Percentiles rank a stretch among this genome's conserved stretches.
phyloP scores from a whole-genome alignment of 2,329 filamentous ascomycete species.

The Alternaria atra region DNA sequence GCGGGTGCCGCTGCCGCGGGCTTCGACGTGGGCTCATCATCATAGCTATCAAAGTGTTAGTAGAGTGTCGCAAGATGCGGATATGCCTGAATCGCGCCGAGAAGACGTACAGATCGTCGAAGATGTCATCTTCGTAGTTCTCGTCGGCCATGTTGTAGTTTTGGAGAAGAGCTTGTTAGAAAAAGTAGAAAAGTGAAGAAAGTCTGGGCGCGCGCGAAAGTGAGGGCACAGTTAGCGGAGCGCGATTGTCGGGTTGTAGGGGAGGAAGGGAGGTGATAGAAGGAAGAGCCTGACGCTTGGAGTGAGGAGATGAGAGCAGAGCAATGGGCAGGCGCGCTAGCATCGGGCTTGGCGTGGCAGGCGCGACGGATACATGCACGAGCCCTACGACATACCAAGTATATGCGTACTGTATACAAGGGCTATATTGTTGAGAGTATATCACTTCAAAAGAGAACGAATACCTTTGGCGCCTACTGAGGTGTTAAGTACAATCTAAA shows the following conservation, averaged over 20 bases:
- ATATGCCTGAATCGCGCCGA: slow-evolving; percentile 1
- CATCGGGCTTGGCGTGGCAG: slow-evolving; percentile 32
- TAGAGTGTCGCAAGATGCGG: not conserved
- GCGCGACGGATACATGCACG: slow-evolving; percentile 16
- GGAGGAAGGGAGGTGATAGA: slow-evolving; percentile 15
- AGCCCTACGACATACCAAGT: slow-evolving; percentile 4
- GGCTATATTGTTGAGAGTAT: not conserved
- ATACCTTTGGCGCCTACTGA: not conserved
- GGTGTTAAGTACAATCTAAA: not conserved
- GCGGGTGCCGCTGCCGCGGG: slow-evolving; percentile 35
- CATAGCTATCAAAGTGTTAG: slow-evolving; percentile 48
- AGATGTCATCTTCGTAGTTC: slow-evolving; percentile 91
- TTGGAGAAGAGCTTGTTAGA: not conserved
- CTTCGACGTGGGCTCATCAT: slow-evolving; percentile 51
- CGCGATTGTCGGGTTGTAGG: not conserved
- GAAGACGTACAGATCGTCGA: slow-evolving; percentile 84
- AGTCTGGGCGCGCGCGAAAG: not conserved
- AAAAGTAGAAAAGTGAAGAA: not conserved
- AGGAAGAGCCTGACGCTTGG: slow-evolving; percentile 35
- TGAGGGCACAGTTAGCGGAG: not conserved
- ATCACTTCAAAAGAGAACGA: not conserved
- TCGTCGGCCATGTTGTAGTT: slow-evolving; percentile 75
- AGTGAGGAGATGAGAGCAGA: slow-evolving; percentile 32
- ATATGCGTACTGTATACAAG: not conserved
- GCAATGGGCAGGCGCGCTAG: slow-evolving; percentile 22